phyloP scores from a whole-genome alignment of 176 grass and related monocot genomes.

The Bromus sterilis region DNA sequence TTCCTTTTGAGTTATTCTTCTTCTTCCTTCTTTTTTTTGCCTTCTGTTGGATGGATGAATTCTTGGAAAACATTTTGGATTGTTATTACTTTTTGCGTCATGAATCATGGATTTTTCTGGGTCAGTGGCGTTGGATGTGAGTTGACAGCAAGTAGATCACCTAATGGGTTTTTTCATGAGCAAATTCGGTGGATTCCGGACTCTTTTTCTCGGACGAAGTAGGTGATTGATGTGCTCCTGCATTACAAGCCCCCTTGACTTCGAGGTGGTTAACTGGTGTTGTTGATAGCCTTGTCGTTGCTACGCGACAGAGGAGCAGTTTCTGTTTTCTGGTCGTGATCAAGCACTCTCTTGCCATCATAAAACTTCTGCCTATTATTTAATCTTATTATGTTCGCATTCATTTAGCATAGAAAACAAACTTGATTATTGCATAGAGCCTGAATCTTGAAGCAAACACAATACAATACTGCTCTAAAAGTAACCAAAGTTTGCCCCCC shows the following conservation, averaged over 20 bases:
- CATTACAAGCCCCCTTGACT: constrained; percentile 39
- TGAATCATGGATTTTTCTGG: not conserved
- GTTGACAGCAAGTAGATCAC: constrained; percentile 26
- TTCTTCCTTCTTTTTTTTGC: not conserved
- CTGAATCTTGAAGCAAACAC: not conserved
- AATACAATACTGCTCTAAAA: not conserved
- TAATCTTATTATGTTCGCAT: not conserved
- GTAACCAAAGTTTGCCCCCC: not conserved
- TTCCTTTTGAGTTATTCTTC: not conserved
- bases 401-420: not conserved
- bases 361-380: not conserved
- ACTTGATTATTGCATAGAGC: not conserved
- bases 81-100: not conserved
- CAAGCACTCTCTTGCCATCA: constrained; percentile 19
- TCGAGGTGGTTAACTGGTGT: not conserved
- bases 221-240: constrained; percentile 38
- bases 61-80: not conserved
- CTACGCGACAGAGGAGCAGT: not conserved
- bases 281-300: constrained; percentile 11
- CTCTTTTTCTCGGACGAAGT: not conserved
- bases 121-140: not conserved
- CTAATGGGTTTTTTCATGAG: constrained; percentile 23
- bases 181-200: constrained; percentile 1
- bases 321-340: not conserved
- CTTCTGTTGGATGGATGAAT: not conserved